Evolutionary conservation across 129 eudicot genomes (phyloP), one percentile per base, ranked within the genome.

Genomic region (Escallonia herrerae): DNA sequence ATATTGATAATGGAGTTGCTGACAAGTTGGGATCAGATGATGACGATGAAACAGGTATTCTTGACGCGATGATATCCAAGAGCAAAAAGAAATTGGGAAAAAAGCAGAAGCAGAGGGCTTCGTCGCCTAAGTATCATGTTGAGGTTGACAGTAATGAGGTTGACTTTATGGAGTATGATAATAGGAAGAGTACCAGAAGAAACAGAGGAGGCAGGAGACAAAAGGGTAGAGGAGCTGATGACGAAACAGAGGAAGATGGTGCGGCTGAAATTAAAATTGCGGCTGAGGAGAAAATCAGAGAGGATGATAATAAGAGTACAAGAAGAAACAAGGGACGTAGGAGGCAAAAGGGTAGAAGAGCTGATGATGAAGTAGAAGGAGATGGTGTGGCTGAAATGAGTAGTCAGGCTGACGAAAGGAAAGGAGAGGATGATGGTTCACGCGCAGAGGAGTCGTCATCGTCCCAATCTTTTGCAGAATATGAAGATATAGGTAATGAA

Each of bases 141-240:
- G 89, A 79, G 67, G 70, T 58, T 55, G 81, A 80, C 56, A 58
- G 43, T 49, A 86, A 84, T 67, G 95, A 93, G 66, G 66, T 67
- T 45, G 96, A 85, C 58, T 72, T 82, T 74, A 88, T 86, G 95
- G 89, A 81, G 54, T 86, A 86, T 72, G 86, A 89, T 77, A 83
- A 89, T 50, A 50, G 58, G 49, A 89, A 76, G 73, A 84, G 81
- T 68, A 63, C 84, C 33, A 77, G 89, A 75, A 83, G 83, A 71
- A 93, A 79, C 50, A 86, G 82, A 65, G 81, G 96, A 74, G 79
- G 81, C 54, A 78, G 80, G 67, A 79, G 78, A 66, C 81, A 79
- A 56, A 77, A 66, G 11, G 79, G 74, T 62, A 78, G 73, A 71
- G 72, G 42, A 67, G 80, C 65, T 66, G 86, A 72, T 45, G 72